Evolutionary conservation across 2,329 filamentous ascomycete genomes (phyloP).

Genomic region (Huntiella savannae): DNA sequence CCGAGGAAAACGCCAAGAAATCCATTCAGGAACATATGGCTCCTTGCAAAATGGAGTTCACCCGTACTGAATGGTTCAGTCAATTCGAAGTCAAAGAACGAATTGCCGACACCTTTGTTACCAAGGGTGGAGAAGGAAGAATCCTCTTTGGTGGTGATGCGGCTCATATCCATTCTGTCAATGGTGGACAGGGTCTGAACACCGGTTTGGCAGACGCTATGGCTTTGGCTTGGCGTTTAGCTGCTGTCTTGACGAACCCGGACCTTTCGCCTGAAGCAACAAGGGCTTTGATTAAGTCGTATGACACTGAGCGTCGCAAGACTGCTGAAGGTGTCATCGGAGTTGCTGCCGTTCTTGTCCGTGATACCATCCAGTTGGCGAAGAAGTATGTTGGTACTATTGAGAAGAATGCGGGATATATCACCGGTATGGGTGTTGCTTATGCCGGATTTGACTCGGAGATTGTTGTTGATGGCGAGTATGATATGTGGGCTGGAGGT

Average conservation of each 20-base stretch:
- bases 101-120: slow-evolving; percentile 20
- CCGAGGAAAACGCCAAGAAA: slow-evolving; percentile 18
- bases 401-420: slow-evolving; percentile 28
- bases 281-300: slow-evolving; percentile 21
- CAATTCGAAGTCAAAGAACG: slow-evolving; percentile 24
- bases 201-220: slow-evolving; percentile 38
- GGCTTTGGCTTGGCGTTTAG: slow-evolving; percentile 34
- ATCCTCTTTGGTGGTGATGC: slow-evolving; percentile 36
- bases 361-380: slow-evolving; percentile 25
- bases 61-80: slow-evolving; percentile 29
- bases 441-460: slow-evolving; percentile 21
- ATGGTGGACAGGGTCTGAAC: slow-evolving; percentile 39
- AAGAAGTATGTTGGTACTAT: slow-evolving; percentile 28
- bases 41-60: slow-evolving; percentile 24
- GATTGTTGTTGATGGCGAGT: slow-evolving; percentile 18
- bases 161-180: slow-evolving; percentile 35
- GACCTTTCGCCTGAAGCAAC: slow-evolving; percentile 13
- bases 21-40: slow-evolving; percentile 24
- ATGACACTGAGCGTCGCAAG: slow-evolving; percentile 25
- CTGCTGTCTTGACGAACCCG: slow-evolving; percentile 14
- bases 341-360: slow-evolving; percentile 26
- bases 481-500: slow-evolving; percentile 21
- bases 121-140: slow-evolving; percentile 19
- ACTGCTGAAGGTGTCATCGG: slow-evolving; percentile 27
- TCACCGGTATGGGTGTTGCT: slow-evolving; percentile 26